A percentile compares a stretch with the other conserved stretches of the same genome.
These are phyloP conservation scores for Glycine soja DNA, from an alignment of 306 rosid genomes.

Conservation along the genomic window DNA sequence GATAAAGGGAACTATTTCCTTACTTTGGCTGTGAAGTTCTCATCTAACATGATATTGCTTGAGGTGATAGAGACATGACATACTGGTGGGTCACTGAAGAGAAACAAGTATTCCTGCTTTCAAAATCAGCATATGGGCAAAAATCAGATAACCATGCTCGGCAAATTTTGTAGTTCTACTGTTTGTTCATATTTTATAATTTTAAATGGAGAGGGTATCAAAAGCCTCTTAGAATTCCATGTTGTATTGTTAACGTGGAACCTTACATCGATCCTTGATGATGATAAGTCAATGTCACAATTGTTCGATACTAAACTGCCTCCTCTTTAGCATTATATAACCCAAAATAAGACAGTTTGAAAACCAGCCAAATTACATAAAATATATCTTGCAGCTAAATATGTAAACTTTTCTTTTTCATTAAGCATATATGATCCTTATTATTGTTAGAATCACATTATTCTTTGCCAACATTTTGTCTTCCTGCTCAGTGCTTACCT, in stretches of 20 bases:
- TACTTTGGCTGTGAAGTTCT: constrained; percentile 86
- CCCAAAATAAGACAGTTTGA: background rate
- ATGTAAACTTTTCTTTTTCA: background rate
- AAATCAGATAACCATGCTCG: constrained; percentile 34
- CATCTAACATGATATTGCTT: constrained; percentile 84
- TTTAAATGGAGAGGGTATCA: background rate
- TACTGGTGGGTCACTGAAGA: constrained; percentile 80
- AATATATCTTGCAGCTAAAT: constrained; percentile 18
- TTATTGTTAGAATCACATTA: background rate
- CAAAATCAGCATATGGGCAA: constrained; percentile 34
- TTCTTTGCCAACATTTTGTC: background rate
- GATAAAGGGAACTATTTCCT: constrained; percentile 36
- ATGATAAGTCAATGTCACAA: background rate
- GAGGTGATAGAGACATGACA: constrained; percentile 82
- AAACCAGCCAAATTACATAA: constrained; percentile 20
- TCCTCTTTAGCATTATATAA: constrained; percentile 19
- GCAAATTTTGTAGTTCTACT: constrained; percentile 4
- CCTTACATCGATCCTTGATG: too few species aligned
- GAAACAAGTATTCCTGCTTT: constrained; percentile 86
- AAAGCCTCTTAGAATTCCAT: constrained; percentile 7
- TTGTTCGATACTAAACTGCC: background rate
- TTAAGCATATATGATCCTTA: background rate
- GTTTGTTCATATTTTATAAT: background rate
- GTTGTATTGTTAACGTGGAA: background rate
- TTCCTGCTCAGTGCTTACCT: background rate